Conservation (phyloP, 2,329 filamentous ascomycete genomes). For the Talaromyces sp. region DNA sequence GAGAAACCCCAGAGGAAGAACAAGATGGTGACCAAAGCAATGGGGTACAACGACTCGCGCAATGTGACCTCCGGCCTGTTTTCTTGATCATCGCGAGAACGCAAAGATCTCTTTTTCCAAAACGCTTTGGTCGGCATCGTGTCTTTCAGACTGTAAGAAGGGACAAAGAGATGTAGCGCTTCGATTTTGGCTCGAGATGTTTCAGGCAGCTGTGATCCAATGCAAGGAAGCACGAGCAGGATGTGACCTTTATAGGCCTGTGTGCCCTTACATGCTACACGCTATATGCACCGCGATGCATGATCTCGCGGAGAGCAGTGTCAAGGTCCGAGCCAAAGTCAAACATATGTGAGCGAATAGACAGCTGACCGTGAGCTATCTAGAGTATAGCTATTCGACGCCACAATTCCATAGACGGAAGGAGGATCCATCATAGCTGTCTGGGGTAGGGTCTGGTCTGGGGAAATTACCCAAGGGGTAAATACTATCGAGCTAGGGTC, state of each 20-base stretch:
- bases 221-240: not conserved
- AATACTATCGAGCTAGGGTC: not conserved
- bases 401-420: not conserved
- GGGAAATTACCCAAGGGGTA: not conserved
- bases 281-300: not conserved
- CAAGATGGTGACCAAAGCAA: conserved; percentile 46
- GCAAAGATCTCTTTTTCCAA: conserved; percentile 5
- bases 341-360: not conserved
- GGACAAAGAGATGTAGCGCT: not conserved
- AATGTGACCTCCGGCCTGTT: conserved; percentile 31
- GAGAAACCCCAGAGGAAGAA: conserved; percentile 54
- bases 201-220: not conserved
- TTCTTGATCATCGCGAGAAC: not conserved
- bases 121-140: not conserved
- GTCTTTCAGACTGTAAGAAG: not conserved
- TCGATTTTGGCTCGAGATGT: not conserved
- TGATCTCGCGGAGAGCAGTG: not conserved
- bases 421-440: not conserved
- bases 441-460: not conserved
- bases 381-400: not conserved
- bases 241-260: not conserved
- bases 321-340: not conserved
- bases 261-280: not conserved
- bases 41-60: conserved; percentile 43
- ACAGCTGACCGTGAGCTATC: not conserved